Evolutionary conservation across 148 eudicot genomes (phyloP).

Genomic region (Oxyria digyna): DNA sequence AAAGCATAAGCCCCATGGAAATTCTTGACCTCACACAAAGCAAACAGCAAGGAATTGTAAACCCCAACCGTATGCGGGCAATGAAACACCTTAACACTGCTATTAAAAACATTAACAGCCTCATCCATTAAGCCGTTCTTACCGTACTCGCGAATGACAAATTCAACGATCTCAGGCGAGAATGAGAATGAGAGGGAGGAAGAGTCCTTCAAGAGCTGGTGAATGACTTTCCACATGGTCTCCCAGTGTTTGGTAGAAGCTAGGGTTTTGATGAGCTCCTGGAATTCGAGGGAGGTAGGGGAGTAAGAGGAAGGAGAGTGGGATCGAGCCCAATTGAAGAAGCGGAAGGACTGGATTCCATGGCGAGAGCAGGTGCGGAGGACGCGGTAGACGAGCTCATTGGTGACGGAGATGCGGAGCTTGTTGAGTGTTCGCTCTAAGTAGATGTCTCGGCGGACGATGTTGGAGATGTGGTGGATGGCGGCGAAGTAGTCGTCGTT

Average conservation of each 20-base stretch:
- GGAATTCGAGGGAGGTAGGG: slow-evolving; percentile 67
- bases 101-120: slow-evolving; percentile 74
- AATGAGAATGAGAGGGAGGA: slow-evolving; percentile 26
- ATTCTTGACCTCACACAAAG: slow-evolving; percentile 68
- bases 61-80: slow-evolving; percentile 51
- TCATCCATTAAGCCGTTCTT: slow-evolving; percentile 51
- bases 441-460: slow-evolving; percentile 78
- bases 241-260: slow-evolving; percentile 68
- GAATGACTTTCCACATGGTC: slow-evolving; percentile 88
- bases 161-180: slow-evolving; percentile 20
- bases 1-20: slow-evolving; percentile 86
- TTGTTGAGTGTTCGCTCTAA: slow-evolving; percentile 82
- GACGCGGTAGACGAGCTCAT: slow-evolving; percentile 73
- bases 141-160: slow-evolving; percentile 74
- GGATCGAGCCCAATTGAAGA: slow-evolving; percentile 78
- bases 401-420: slow-evolving; percentile 44
- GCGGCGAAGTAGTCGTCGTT: slow-evolving; percentile 80
- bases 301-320: slow-evolving; percentile 45
- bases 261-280: slow-evolving; percentile 64
- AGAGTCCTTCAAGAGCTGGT: slow-evolving; percentile 32
- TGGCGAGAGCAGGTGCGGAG: slow-evolving; percentile 51
- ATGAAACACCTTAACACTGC: slow-evolving; percentile 27
- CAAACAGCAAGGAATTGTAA: slow-evolving; percentile 64
- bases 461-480: slow-evolving; percentile 82
- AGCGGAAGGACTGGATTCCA: slow-evolving; percentile 66